Conservation (phyloP, 306 rosid genomes). For the Arachis stenosperma region DNA sequence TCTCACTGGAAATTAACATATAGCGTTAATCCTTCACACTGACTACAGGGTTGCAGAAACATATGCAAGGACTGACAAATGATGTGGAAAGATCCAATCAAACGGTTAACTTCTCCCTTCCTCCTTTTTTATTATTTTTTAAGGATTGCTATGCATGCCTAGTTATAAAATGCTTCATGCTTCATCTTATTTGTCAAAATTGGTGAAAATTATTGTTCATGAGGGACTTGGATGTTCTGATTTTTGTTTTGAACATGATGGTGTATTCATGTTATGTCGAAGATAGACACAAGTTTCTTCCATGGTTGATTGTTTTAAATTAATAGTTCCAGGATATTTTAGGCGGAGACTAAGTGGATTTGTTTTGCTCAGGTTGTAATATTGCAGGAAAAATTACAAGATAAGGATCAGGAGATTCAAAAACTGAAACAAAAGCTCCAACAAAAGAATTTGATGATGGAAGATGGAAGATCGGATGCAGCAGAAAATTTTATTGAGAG, state of each 20-base stretch:
- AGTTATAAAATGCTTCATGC: constrained; percentile 14
- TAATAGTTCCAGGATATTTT: neutral
- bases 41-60: constrained; percentile 71
- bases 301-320: neutral
- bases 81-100: constrained; percentile 92
- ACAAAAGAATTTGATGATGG: constrained; percentile 43
- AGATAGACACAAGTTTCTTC: neutral
- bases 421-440: constrained; percentile 56
- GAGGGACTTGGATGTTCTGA: neutral
- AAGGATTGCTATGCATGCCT: constrained; percentile 4
- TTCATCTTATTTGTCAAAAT: neutral
- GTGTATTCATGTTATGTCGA: too few species aligned
- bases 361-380: constrained; percentile 40
- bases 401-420: constrained; percentile 47
- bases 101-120: constrained; percentile 57
- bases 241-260: too few species aligned
- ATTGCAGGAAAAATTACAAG: constrained; percentile 47
- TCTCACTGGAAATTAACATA: constrained; percentile 11
- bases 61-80: constrained; percentile 84
- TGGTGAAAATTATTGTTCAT: neutral
- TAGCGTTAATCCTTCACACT: constrained; percentile 22
- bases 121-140: constrained; percentile 1
- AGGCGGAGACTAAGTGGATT: neutral
- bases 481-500: constrained; percentile 32
- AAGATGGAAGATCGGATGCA: constrained; percentile 53